A percentile compares a stretch with the other conserved stretches of the same genome.
phyloP scores from a whole-genome alignment of 805 yeast genomes.

The Wickerhamiella qilinensis region DNA sequence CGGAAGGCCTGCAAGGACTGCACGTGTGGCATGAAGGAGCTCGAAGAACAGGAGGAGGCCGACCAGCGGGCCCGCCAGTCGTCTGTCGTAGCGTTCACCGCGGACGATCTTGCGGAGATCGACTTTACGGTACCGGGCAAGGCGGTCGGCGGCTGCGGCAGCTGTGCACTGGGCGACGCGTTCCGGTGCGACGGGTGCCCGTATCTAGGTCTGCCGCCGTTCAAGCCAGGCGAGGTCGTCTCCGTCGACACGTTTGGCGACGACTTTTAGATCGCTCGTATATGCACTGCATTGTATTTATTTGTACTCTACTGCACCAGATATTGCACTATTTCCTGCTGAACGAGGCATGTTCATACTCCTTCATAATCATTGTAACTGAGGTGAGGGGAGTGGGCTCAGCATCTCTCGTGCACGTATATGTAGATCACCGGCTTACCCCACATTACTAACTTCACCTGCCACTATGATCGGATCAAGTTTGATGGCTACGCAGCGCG shows the following conservation, averaged over 20 bases:
- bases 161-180: constrained; percentile 95
- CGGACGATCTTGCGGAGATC: constrained; percentile 69
- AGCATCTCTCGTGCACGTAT: too few species aligned
- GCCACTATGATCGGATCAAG: background rate
- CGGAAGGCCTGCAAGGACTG: constrained; percentile 97
- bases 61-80: constrained; percentile 33
- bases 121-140: constrained; percentile 96
- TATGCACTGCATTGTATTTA: background rate
- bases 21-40: constrained; percentile 88
- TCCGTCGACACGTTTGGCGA: constrained; percentile 36
- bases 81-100: constrained; percentile 42
- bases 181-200: constrained; percentile 98
- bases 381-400: too few species aligned
- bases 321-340: too few species aligned
- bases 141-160: constrained; percentile 86
- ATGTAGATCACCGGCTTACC: too few species aligned
- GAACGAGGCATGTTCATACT: too few species aligned
- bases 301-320: too few species aligned
- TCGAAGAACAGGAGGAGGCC: constrained; percentile 37
- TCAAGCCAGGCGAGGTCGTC: constrained; percentile 90
- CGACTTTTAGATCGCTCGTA: constrained; percentile 9
- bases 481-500: background rate
- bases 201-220: constrained; percentile 90
- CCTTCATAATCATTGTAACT: too few species aligned
- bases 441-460: background rate